These are phyloP conservation scores for Calonectria pteridis DNA, from an alignment of 2,329 filamentous ascomycete genomes.

Conservation along the genomic window DNA sequence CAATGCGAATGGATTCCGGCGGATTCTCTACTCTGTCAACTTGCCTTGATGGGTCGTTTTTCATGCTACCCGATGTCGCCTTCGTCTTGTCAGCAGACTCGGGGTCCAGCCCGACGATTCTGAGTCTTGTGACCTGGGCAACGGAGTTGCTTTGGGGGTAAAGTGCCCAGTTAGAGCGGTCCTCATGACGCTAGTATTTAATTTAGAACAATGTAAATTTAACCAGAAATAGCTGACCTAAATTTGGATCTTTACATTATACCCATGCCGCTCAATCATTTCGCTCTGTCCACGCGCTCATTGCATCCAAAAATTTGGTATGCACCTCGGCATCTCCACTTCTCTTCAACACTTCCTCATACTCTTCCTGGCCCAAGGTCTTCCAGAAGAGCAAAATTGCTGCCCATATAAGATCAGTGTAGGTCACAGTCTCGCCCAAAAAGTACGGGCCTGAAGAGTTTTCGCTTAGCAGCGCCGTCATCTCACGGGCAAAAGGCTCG, in stretches of 20 bases:
- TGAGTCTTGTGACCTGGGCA: not conserved
- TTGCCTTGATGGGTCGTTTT: not conserved
- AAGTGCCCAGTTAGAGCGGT: too few relatives aligned
- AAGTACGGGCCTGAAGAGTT: constrained; percentile 68
- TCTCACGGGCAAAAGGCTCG: constrained; percentile 28
- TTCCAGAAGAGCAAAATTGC: constrained; percentile 57
- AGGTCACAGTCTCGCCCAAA: constrained; percentile 64
- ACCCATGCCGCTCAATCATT: not conserved
- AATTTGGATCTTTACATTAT: not conserved
- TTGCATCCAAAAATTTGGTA: constrained; percentile 15
- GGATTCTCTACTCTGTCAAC: not conserved
- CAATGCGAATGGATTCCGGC: not conserved
- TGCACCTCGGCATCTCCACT: constrained; percentile 27
- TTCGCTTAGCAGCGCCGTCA: constrained; percentile 27
- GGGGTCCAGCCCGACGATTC: not conserved
- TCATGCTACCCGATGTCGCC: not conserved
- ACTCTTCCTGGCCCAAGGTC: constrained; percentile 28
- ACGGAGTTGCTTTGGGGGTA: not conserved
- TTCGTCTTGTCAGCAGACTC: not conserved
- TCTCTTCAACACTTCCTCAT: constrained; percentile 24
- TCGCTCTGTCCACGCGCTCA: constrained; percentile 28
- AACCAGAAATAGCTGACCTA: too few relatives aligned
- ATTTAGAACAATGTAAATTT: not conserved
- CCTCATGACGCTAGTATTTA: not conserved
- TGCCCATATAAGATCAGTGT: constrained; percentile 69